A percentile compares a stretch with the other conserved stretches of the same genome.
Evolutionary conservation across 306 rosid species (phyloP).

Genomic region (Casuarina cunninghamiana): DNA sequence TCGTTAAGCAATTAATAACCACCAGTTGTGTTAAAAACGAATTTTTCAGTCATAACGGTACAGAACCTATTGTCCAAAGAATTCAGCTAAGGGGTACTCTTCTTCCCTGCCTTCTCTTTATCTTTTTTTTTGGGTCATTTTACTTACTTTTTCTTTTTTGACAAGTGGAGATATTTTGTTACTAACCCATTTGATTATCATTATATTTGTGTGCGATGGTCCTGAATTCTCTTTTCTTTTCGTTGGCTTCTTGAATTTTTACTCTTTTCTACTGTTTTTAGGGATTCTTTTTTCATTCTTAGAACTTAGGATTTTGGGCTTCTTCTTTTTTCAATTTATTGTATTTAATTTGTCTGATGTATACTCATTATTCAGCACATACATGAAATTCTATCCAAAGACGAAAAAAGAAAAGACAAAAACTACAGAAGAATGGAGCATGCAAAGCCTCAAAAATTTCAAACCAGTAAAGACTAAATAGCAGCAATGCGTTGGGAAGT

Average conservation of each 20-base stretch:
- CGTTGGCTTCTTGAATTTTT: background rate
- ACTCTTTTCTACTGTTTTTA: background rate
- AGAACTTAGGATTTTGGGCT: background rate
- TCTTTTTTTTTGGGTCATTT: background rate
- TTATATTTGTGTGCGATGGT: slow-evolving; percentile 53
- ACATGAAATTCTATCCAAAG: too few species aligned
- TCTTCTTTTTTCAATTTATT: background rate
- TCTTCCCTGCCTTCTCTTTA: background rate
- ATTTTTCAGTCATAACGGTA: too few species aligned
- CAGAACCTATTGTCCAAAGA: too few species aligned
- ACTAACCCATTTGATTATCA: slow-evolving; percentile 21
- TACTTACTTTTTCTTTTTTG: background rate
- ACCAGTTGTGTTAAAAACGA: too few species aligned
- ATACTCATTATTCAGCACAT: too few species aligned
- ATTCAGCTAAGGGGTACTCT: background rate
- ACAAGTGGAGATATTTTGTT: background rate
- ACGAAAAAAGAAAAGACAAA: too few species aligned
- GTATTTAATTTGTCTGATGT: background rate
- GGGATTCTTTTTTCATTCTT: too few species aligned
- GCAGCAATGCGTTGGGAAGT: too few species aligned
- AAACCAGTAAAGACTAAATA: too few species aligned
- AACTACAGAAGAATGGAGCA: too few species aligned
- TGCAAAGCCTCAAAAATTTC: too few species aligned
- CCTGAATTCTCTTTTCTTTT: background rate
- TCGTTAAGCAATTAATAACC: too few species aligned